phyloP scores from a whole-genome alignment of 2,329 filamentous ascomycete genomes.

The Chrysosporium keratinophilum region DNA sequence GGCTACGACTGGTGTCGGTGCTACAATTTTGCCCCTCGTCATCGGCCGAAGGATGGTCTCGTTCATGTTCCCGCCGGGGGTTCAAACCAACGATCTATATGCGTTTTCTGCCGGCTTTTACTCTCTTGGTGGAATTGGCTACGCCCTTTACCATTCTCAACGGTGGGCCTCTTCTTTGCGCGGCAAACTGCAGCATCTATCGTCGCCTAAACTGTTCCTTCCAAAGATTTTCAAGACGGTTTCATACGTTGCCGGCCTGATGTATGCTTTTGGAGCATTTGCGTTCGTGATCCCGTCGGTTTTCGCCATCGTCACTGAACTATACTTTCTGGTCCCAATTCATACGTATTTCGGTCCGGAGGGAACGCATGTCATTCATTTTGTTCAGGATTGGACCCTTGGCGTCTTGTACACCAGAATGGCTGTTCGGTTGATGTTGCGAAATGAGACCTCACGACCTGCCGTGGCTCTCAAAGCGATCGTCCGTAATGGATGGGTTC shows the following conservation, averaged over 20 bases:
- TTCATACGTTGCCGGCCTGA: slow-evolving; percentile 41
- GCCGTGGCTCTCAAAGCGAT: slow-evolving; percentile 66
- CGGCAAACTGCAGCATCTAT: slow-evolving; percentile 17
- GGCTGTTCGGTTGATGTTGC: slow-evolving; percentile 56
- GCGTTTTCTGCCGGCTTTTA: slow-evolving; percentile 89
- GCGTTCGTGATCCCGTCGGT: slow-evolving; percentile 71
- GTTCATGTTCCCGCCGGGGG: slow-evolving; percentile 57
- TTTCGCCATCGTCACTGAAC: slow-evolving; percentile 68
- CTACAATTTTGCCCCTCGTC: slow-evolving; percentile 76
- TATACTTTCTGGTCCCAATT: slow-evolving; percentile 78
- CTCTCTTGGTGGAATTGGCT: slow-evolving; percentile 58
- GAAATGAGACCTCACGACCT: slow-evolving; percentile 58
- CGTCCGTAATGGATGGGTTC: slow-evolving; percentile 61
- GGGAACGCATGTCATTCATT: slow-evolving; percentile 49
- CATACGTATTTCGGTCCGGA: slow-evolving; percentile 57
- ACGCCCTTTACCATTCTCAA: slow-evolving; percentile 36
- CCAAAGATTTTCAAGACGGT: slow-evolving; percentile 16
- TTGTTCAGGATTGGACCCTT: slow-evolving; percentile 89
- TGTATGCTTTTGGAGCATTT: slow-evolving; percentile 67
- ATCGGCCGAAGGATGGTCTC: slow-evolving; percentile 73
- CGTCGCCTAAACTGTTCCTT: slow-evolving; percentile 25
- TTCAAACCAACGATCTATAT: slow-evolving; percentile 86
- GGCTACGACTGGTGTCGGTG: slow-evolving; percentile 70
- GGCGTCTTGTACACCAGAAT: slow-evolving; percentile 86
- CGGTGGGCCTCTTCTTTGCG: slow-evolving; percentile 11